These are phyloP conservation scores for Orbilia blumenaviensis DNA, from an alignment of 2,329 filamentous ascomycete species.

Conservation along the genomic window DNA sequence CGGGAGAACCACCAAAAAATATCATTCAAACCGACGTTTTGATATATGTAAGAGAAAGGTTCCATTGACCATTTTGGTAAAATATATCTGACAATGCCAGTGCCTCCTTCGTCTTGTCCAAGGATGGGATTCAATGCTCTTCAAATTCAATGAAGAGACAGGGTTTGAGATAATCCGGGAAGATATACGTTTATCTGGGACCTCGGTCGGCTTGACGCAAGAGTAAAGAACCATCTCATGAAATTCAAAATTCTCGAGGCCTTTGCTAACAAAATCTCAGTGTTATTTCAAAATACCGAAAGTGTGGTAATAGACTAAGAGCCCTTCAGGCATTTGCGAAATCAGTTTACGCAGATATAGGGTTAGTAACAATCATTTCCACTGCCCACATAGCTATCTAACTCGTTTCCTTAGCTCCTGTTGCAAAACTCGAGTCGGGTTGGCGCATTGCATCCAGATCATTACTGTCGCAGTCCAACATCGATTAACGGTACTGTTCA, in stretches of 20 bases:
- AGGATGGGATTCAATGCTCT: conserved; percentile 77
- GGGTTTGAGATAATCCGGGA: conserved; percentile 66
- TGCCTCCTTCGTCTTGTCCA: conserved; percentile 74
- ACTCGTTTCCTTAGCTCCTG: conserved; percentile 11
- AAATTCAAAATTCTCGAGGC: not conserved
- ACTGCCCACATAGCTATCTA: not conserved
- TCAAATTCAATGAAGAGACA: conserved; percentile 68
- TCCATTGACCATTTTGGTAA: not conserved
- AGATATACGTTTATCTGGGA: conserved; percentile 65
- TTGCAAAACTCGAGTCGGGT: conserved; percentile 54
- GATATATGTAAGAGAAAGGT: conserved; percentile 19
- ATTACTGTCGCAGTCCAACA: conserved; percentile 56
- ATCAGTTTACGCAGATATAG: conserved; percentile 26
- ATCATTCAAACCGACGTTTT: conserved; percentile 39
- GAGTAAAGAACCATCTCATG: conserved; percentile 29
- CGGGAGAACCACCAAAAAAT: conserved; percentile 18
- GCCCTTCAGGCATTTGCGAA: conserved; percentile 28
- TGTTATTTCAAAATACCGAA: conserved; percentile 60
- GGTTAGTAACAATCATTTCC: not conserved
- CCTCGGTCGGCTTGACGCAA: conserved; percentile 63
- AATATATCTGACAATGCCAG: conserved; percentile 49
- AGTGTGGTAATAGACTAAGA: conserved; percentile 60
- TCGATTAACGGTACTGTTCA: conserved; percentile 55
- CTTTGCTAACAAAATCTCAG: conserved; percentile 62
- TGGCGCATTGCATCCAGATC: conserved; percentile 55